Percentiles rank a stretch among this genome's conserved stretches.
These are phyloP conservation scores for Calycina herbarum DNA, from an alignment of 2,329 filamentous ascomycete species.

Conservation along the genomic window DNA sequence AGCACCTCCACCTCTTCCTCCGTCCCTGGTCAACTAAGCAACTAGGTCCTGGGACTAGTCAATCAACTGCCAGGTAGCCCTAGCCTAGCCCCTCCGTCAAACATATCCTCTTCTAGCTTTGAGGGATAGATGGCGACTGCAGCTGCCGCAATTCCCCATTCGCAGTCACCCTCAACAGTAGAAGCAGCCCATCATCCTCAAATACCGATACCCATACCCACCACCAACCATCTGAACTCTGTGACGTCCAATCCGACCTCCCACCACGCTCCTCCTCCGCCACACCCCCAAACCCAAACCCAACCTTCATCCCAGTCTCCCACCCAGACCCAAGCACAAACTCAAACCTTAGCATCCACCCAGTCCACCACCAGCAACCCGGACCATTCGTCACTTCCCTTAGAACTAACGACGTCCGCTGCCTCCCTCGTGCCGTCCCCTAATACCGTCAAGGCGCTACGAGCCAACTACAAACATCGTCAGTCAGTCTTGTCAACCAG, in stretches of 20 bases:
- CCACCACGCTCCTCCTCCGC: background rate
- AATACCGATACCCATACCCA: background rate
- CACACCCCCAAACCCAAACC: conserved; percentile 4
- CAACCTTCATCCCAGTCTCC: conserved; percentile 2
- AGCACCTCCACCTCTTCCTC: background rate
- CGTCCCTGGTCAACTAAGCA: background rate
- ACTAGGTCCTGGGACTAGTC: background rate
- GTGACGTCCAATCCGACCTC: background rate
- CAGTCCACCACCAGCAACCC: background rate
- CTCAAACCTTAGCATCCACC: conserved; percentile 4
- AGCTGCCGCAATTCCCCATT: background rate
- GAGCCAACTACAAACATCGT: conserved; percentile 26
- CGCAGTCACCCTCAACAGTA: background rate
- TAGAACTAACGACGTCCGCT: background rate
- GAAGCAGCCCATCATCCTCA: background rate
- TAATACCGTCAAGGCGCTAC: conserved; percentile 10
- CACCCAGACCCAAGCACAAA: background rate
- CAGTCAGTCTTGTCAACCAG: conserved; percentile 31
- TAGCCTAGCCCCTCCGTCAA: background rate
- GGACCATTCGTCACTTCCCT: conserved; percentile 3
- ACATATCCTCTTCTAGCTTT: background rate
- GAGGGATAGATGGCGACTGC: conserved; percentile 10
- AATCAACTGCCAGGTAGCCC: background rate
- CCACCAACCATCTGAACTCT: background rate
- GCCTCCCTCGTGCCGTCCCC: conserved; percentile 9